Evolutionary conservation across 495 filamentous ascomycete species (phyloP).

Genomic region (Clohesyomyces aquaticus): DNA sequence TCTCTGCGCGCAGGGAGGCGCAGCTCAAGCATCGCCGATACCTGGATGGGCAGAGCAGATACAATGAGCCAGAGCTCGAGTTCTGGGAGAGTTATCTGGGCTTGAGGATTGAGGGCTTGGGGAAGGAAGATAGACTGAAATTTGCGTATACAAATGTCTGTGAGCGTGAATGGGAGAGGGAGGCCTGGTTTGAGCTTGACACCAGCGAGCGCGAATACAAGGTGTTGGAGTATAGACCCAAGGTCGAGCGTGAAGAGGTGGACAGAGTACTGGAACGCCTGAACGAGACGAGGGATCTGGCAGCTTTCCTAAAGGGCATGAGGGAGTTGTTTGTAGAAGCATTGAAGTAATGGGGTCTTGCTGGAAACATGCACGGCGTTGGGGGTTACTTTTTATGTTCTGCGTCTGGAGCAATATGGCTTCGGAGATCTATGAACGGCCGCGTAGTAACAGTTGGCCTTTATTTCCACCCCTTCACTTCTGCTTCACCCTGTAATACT

Average conservation of each 20-base stretch:
- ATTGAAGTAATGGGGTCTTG: slow-evolving; percentile 51
- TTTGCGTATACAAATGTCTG: slow-evolving; percentile 89
- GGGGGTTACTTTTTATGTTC: no score
- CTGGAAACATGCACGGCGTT: no score
- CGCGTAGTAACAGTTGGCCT: no score
- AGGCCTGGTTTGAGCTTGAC: slow-evolving; percentile 91
- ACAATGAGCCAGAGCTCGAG: slow-evolving; percentile 87
- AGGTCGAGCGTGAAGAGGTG: slow-evolving; percentile 69
- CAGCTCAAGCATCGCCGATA: slow-evolving; percentile 66
- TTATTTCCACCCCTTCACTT: no score
- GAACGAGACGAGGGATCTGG: slow-evolving; percentile 84
- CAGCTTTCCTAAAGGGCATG: slow-evolving; percentile 86
- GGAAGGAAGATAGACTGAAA: slow-evolving; percentile 80
- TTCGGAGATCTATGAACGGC: no score
- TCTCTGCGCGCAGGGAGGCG: slow-evolving; percentile 63
- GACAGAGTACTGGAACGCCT: slow-evolving; percentile 72
- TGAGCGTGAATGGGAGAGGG: slow-evolving; percentile 84
- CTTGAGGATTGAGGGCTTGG: slow-evolving; percentile 86
- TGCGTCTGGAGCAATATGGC: no score
- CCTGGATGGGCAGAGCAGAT: slow-evolving; percentile 75
- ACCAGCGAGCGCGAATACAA: slow-evolving; percentile 81
- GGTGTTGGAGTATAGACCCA: slow-evolving; percentile 76
- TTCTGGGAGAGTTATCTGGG: slow-evolving; percentile 95
- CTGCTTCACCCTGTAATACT: slow-evolving; percentile 66
- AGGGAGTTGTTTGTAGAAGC: slow-evolving; percentile 75